phyloP scores from a whole-genome alignment of 306 rosid species.

The Sicyos edulis region DNA sequence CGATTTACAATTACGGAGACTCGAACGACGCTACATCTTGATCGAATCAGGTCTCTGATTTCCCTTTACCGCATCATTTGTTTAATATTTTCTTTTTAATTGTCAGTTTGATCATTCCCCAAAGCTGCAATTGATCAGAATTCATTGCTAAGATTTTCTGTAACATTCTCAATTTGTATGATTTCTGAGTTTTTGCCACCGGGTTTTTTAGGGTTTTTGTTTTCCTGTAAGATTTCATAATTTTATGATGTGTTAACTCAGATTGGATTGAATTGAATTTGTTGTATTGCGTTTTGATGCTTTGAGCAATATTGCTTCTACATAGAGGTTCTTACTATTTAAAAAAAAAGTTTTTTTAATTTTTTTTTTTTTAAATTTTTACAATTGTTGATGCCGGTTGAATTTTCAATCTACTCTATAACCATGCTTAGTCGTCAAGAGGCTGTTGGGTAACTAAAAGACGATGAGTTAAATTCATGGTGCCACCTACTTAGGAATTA shows the following conservation, averaged over 20 bases:
- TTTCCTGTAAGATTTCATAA: not conserved
- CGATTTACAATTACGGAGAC: slow-evolving; percentile 38
- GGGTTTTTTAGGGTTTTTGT: too few species aligned
- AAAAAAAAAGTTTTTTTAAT: too few species aligned
- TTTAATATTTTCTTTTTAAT: not conserved
- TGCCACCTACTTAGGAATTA: too few species aligned
- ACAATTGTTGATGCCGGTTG: not conserved
- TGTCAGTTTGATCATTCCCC: not conserved
- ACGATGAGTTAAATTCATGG: not conserved
- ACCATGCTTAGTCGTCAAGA: too few species aligned
- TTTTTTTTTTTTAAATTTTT: too few species aligned
- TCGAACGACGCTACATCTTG: slow-evolving; percentile 36
- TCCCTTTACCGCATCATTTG: not conserved
- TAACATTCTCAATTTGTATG: not conserved
- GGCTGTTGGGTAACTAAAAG: too few species aligned
- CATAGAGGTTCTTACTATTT: not conserved
- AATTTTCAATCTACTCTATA: not conserved
- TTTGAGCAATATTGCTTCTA: not conserved
- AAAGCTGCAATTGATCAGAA: not conserved
- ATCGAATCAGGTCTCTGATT: slow-evolving; percentile 62
- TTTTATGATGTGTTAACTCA: not conserved
- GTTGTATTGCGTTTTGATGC: not conserved
- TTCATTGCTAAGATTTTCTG: not conserved
- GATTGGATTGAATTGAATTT: slow-evolving; percentile 18
- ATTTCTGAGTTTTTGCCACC: slow-evolving; percentile 9